Evolutionary conservation across 345 rosid species (phyloP), one percentile per base, ranked within the genome.

Genomic region (Heritiera littoralis): DNA sequence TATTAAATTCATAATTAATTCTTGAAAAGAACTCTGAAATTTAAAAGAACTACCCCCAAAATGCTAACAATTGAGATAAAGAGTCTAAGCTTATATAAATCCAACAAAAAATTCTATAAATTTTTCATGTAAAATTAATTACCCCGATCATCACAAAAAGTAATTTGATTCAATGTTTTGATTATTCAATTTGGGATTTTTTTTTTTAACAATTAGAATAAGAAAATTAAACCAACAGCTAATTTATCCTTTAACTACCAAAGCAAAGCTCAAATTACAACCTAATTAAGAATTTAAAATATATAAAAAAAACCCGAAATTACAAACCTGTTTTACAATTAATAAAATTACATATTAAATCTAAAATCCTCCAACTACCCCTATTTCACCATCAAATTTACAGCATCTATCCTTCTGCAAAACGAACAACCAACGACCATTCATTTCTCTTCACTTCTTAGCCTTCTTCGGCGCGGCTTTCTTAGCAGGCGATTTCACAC

Each of bases 401-500:
- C 82, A 80, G 38, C 38, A 35, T 35, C 38, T 2, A 35, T 3
- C 30, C 35, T 17, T 55, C 20, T 51, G 41, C 46, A 64, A 52
- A 40, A 38, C 0, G 2, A 49, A 30, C 72, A 32, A 49, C 23
- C 69, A n/a, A 12, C 32, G 13, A 14, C 4, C 69, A 15, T 2
- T n/a, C 9, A 20, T 5, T 23, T 3, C 4, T 17, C 9, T 14
- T 80, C 78, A 80, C 74, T 88, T 89, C 85, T 43, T 88, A 0
- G 83, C 86, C 72, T 63, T 84, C 83, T 60, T 81, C 0, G 83
- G 45, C 5, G 84, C 1, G 0, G 78, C 61, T 82, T 84, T 81
- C 88, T 86, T 89, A 49, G 83, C 85, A 23, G 87, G 85, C 8
- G 89, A 85, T 79, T 83, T 84, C 2, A 83, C 87, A 18, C 81